These are phyloP conservation scores for Berberis thunbergii DNA, from an alignment of 164 flowering plant species.

Conservation along the genomic window DNA sequence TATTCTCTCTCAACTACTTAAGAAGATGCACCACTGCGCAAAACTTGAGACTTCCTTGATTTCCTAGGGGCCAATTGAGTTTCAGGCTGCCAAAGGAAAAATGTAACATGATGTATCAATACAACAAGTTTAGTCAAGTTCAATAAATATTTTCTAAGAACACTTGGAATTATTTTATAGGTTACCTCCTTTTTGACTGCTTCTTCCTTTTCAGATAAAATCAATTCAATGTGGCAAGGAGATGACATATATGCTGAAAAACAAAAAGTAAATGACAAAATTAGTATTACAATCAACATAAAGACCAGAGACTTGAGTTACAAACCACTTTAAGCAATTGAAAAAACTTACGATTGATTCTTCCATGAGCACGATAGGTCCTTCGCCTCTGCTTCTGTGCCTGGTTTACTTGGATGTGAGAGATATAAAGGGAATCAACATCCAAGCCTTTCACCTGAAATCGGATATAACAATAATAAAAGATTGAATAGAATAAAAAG, in stretches of 20 bases:
- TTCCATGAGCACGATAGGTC: slow-evolving; percentile 89
- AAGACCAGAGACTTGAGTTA: not conserved
- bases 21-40: slow-evolving; percentile 45
- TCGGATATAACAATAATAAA: not conserved
- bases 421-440: slow-evolving; percentile 60
- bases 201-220: slow-evolving; percentile 70
- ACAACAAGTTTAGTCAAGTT: not conserved
- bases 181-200: slow-evolving; percentile 72
- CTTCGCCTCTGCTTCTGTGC: slow-evolving; percentile 85
- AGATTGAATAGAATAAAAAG: not conserved
- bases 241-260: slow-evolving; percentile 77
- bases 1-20: slow-evolving; percentile 7
- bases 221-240: slow-evolving; percentile 82
- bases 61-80: slow-evolving; percentile 56
- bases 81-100: slow-evolving; percentile 38
- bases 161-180: not conserved
- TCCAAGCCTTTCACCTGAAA: slow-evolving; percentile 78
- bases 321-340: not conserved
- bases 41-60: slow-evolving; percentile 24
- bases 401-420: slow-evolving; percentile 85
- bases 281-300: not conserved
- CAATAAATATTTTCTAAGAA: not conserved
- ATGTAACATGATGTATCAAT: not conserved
- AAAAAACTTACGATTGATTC: slow-evolving; percentile 59
- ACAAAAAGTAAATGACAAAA: not conserved